Evolutionary conservation across 768 basidiomycete species (phyloP).

Genomic region (Suillus bovinus): DNA sequence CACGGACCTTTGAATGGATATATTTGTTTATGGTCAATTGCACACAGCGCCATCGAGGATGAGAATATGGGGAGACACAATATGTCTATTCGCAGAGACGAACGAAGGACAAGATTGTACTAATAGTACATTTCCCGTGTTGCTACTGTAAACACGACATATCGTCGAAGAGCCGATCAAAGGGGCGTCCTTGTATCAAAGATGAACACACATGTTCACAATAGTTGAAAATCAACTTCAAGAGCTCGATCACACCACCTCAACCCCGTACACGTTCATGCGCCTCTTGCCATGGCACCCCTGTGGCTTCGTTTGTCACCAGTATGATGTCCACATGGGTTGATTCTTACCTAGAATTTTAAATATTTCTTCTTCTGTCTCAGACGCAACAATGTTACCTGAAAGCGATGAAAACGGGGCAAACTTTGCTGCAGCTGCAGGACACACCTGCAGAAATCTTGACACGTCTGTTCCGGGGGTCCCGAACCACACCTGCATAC

Average conservation of each 20-base stretch:
- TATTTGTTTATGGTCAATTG: no score
- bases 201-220: no score
- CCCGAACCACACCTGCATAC: constrained; percentile 69
- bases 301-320: constrained; percentile 25
- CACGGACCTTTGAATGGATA: no score
- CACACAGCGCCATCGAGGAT: no score
- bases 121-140: no score
- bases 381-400: constrained; percentile 71
- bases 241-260: background rate
- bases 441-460: constrained; percentile 61
- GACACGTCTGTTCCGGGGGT: constrained; percentile 59
- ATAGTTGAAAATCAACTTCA: no score
- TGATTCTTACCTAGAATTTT: constrained; percentile 53
- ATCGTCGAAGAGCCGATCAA: no score
- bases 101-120: no score
- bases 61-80: no score
- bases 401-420: background rate
- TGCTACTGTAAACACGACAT: no score
- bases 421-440: background rate
- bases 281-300: constrained; percentile 82
- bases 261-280: constrained; percentile 61
- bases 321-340: background rate
- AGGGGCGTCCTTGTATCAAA: no score
- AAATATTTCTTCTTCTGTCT: constrained; percentile 89
- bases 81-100: no score